Conservation (phyloP, 176 grass and related monocot species). For the Oryza punctata region DNA sequence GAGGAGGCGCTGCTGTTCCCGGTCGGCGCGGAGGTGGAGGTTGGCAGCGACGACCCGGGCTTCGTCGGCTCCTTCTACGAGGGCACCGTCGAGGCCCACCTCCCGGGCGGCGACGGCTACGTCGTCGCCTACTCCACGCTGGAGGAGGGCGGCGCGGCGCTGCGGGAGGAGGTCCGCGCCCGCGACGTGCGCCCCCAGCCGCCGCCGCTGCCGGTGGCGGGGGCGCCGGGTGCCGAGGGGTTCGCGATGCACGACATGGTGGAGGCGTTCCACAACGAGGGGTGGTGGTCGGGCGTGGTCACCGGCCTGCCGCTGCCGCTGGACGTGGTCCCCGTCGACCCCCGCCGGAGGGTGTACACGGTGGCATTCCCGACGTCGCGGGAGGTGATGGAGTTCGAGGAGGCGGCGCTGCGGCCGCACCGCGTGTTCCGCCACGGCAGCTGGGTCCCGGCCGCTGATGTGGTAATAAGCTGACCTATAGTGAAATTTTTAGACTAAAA, state of each 20-base stretch:
- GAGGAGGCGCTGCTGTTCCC: background rate
- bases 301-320: background rate
- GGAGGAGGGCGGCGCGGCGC: background rate
- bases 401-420: slow-evolving; percentile 45
- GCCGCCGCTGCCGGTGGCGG: background rate
- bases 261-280: slow-evolving; percentile 67
- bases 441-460: slow-evolving; percentile 51
- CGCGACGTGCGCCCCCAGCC: slow-evolving; percentile 27
- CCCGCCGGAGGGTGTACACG: slow-evolving; percentile 8
- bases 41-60: slow-evolving; percentile 24
- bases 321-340: background rate
- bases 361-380: slow-evolving; percentile 68
- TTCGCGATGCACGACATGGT: slow-evolving; percentile 53
- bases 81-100: slow-evolving; percentile 14
- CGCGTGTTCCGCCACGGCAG: slow-evolving; percentile 26
- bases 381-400: slow-evolving; percentile 58
- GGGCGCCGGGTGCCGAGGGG: background rate
- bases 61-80: slow-evolving; percentile 40
- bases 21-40: slow-evolving; percentile 32
- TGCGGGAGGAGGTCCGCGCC: slow-evolving; percentile 1
- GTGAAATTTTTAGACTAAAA: too few relatives aligned
- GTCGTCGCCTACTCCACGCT: slow-evolving; percentile 39
- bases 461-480: slow-evolving; percentile 2
- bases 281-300: slow-evolving; percentile 73
- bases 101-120: slow-evolving; percentile 7